Evolutionary conservation across 805 yeast species (phyloP).

Genomic region (Metschnikowia arizonensis): DNA sequence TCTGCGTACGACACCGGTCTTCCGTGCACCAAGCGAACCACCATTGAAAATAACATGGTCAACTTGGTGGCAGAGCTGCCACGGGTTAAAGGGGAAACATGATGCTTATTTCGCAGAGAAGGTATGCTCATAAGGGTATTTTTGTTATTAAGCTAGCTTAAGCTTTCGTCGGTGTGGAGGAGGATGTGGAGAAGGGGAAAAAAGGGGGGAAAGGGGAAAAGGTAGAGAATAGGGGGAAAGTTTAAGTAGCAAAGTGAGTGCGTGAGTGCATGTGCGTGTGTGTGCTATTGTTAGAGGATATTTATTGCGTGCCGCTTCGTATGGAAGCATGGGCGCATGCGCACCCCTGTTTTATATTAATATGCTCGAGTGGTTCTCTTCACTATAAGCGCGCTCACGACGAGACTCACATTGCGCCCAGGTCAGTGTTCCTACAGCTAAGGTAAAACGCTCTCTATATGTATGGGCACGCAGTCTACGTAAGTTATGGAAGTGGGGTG

Average conservation of each 20-base stretch:
- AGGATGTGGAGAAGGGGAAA: neutral
- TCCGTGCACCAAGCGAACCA: constrained; percentile 33
- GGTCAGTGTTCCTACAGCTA: neutral
- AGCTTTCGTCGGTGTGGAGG: neutral
- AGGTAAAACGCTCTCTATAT: neutral
- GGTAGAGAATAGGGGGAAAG: neutral
- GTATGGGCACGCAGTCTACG: too few species aligned
- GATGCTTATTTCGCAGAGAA: constrained; percentile 27
- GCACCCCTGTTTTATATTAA: neutral
- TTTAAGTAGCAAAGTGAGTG: neutral
- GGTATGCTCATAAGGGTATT: constrained; percentile 15
- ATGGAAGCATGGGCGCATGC: neutral
- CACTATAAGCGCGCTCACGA: neutral
- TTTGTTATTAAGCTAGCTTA: neutral
- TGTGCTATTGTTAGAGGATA: neutral
- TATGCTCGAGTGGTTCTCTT: neutral
- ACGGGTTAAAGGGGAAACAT: constrained; percentile 25
- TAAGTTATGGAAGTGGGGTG: too few species aligned
- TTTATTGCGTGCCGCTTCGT: constrained; percentile 1
- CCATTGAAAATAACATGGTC: constrained; percentile 29
- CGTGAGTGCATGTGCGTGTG: neutral
- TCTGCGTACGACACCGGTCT: constrained; percentile 26
- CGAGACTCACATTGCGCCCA: neutral
- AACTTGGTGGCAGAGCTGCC: constrained; percentile 27
- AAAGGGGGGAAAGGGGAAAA: too few species aligned